A percentile compares a stretch with the other conserved stretches of the same genome.
Evolutionary conservation across 2,329 filamentous ascomycete species (phyloP).

Genomic region (Calonectria pteridis): DNA sequence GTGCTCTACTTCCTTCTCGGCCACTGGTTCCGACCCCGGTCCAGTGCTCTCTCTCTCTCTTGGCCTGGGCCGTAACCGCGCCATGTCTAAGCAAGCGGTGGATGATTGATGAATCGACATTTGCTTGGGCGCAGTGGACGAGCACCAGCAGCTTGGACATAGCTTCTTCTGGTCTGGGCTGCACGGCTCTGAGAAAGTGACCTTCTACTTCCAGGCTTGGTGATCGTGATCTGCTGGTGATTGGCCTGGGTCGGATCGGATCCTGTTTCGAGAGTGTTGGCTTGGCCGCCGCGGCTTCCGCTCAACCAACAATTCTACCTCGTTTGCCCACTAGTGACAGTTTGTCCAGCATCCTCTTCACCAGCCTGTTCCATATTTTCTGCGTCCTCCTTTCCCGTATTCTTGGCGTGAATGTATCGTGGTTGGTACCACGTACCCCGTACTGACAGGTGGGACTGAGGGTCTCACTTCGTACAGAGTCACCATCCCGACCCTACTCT

Average conservation of each 20-base stretch:
- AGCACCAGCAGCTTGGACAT: constrained; percentile 10
- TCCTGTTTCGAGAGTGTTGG: constrained; percentile 13
- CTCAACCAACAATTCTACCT: constrained; percentile 3
- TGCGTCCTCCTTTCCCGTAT: background rate
- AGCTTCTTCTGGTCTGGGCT: background rate
- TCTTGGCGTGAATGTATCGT: background rate
- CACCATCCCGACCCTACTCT: constrained; percentile 17
- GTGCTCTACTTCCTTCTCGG: background rate
- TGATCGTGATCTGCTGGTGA: constrained; percentile 5
- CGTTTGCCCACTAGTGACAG: background rate
- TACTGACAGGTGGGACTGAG: constrained; percentile 1
- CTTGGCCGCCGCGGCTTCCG: constrained; percentile 11
- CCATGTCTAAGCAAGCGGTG: background rate
- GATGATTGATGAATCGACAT: background rate
- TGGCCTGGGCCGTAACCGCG: background rate
- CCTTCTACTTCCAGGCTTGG: constrained; percentile 14
- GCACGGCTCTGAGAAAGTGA: background rate
- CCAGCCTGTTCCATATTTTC: constrained; percentile 1
- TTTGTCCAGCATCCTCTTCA: constrained; percentile 4
- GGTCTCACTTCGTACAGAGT: constrained; percentile 15
- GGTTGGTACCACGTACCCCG: constrained; percentile 9
- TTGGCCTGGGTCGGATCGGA: constrained; percentile 19
- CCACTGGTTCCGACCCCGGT: background rate
- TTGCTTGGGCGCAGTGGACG: background rate
- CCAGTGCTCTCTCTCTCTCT: background rate